Base-by-base conservation (phyloP, 176 grass and related monocot genomes). In the Microstegium vimineum region DNA sequence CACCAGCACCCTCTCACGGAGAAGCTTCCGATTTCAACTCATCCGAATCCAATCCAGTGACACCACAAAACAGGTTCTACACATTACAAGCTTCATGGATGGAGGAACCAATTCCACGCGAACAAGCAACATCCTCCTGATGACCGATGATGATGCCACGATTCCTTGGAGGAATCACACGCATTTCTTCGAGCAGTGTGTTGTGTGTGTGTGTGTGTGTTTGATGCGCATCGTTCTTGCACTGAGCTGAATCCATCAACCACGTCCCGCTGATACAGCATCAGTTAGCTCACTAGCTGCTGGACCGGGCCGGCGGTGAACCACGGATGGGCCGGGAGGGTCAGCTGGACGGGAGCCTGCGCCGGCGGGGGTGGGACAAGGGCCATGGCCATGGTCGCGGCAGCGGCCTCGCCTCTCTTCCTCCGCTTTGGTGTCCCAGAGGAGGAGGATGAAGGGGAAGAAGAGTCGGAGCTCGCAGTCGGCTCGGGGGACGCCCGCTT, bases 351-450 rank as follows among this genome's bases (percentile, higher is more conserved):
- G 13, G 86, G 79, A 6, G 66, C 28, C 59, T 82, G 78, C 35
- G 11, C 30, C 32, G 72, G 41, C 35, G 76, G 1, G 8, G 86
- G 79, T 6, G 83, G 76, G 6, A 81, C 66, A 22, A 61, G 46
- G 1, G 75, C 75, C 82, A 88, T 86, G 71, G 86, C 51, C 73
- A 90, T 86, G 62, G 87, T 83, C 75, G 70, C 86, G 1, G 86
- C 92, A 15, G 86, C 84, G 5, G 83, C 86, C 65, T 87, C 89
- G 65, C 81, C 79, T 67, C 86, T 91, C 79, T 85, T 93, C 64
- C 89, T 89, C 52, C 91, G 82, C 85, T 90, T 97, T 16, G 88
- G 86, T 46, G 94, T 75, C 14, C 84, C 86, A 51, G 89, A 82
- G 4, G 86, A 82, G 10, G 90, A 89, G 0, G 94, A 77, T 0